A percentile compares a stretch with the other conserved stretches of the same genome.
phyloP scores from a whole-genome alignment of 2,329 filamentous ascomycete genomes.

The Gnomoniopsis sp. region DNA sequence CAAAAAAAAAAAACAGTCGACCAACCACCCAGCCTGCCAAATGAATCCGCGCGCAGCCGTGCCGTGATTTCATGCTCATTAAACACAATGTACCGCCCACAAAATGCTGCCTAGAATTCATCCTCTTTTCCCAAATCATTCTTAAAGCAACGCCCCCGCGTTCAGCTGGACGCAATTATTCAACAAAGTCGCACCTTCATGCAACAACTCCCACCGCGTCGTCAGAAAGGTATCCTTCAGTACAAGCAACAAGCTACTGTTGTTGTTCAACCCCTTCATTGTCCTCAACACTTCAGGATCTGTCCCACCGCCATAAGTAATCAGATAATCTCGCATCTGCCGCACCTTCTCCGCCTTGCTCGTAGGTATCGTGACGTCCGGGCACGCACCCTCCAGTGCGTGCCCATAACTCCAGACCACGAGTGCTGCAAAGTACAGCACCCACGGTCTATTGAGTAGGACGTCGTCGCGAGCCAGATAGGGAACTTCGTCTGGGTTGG shows the following conservation, averaged over 20 bases:
- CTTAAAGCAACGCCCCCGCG: constrained; percentile 31
- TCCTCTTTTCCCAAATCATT: neutral
- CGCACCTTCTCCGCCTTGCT: constrained; percentile 64
- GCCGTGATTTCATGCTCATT: neutral
- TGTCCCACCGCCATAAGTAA: constrained; percentile 65
- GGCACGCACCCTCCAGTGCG: constrained; percentile 77
- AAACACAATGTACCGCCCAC: neutral
- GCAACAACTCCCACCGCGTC: constrained; percentile 86
- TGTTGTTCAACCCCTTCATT: constrained; percentile 75
- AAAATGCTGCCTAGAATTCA: neutral
- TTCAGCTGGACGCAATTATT: constrained; percentile 72
- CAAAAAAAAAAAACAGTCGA: neutral
- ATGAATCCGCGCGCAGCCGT: neutral
- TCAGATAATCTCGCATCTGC: constrained; percentile 78
- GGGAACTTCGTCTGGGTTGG: constrained; percentile 31
- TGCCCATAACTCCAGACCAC: constrained; percentile 96
- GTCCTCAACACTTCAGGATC: constrained; percentile 74
- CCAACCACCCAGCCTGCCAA: neutral
- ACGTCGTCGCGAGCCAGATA: constrained; percentile 88
- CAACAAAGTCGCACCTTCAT: constrained; percentile 79
- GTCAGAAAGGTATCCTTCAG: constrained; percentile 77
- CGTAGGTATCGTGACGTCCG: constrained; percentile 46
- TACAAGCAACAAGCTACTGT: constrained; percentile 76
- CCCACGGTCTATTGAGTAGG: constrained; percentile 89
- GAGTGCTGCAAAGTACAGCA: constrained; percentile 86